These are phyloP conservation scores for Biscogniauxia mediterranea DNA, from an alignment of 2,329 filamentous ascomycete genomes.

Conservation along the genomic window DNA sequence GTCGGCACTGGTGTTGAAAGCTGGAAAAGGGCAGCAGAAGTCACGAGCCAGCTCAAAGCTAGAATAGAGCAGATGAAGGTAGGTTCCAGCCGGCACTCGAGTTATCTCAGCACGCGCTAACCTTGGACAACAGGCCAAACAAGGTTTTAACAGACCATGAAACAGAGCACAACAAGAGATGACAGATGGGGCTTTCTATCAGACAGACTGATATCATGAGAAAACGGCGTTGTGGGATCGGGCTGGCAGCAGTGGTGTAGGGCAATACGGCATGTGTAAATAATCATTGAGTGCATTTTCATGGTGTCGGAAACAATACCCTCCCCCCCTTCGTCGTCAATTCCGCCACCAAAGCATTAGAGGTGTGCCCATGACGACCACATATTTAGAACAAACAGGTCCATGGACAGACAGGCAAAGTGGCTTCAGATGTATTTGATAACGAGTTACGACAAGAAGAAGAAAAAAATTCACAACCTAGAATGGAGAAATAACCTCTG, in stretches of 20 bases:
- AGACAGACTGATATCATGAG: constrained; percentile 7
- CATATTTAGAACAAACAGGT: not conserved
- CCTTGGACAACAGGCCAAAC: constrained; percentile 42
- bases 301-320: constrained; percentile 29
- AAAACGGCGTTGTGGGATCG: constrained; percentile 19
- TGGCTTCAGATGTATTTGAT: not conserved
- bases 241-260: constrained; percentile 7
- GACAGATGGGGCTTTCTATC: not conserved
- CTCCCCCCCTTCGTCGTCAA: constrained; percentile 16
- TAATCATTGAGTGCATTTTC: constrained; percentile 27
- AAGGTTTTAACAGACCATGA: constrained; percentile 48
- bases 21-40: constrained; percentile 95
- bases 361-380: not conserved
- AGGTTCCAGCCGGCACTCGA: constrained; percentile 18
- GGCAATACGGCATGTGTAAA: constrained; percentile 11
- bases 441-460: not conserved
- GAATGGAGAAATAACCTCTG: too few species aligned
- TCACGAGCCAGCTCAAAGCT: constrained; percentile 95
- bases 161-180: not conserved
- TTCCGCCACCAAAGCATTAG: constrained; percentile 2
- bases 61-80: constrained; percentile 99
- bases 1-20: constrained; percentile 69
- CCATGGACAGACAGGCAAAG: not conserved
- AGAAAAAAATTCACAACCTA: too few species aligned
- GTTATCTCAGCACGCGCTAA: not conserved